Evolutionary conservation across 495 filamentous ascomycete genomes (phyloP).

Genomic region (Tuber borchii): DNA sequence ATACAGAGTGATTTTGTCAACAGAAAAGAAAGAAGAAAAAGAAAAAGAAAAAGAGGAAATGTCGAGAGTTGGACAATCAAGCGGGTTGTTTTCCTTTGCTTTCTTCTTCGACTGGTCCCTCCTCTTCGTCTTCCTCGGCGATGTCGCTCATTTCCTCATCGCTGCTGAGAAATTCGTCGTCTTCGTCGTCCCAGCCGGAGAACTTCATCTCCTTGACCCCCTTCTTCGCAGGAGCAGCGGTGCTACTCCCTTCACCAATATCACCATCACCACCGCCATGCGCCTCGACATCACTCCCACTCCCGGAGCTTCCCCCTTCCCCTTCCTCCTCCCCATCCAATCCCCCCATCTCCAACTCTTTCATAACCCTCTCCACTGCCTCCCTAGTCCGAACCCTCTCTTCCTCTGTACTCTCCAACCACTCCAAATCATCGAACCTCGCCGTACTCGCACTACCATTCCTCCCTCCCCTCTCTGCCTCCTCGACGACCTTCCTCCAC

Average conservation of each 20-base stretch:
- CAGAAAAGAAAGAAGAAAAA: no score
- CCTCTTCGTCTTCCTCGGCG: constrained; percentile 28
- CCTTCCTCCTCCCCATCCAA: constrained; percentile 46
- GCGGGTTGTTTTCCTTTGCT: constrained; percentile 38
- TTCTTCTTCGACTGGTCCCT: constrained; percentile 21
- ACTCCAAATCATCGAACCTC: constrained; percentile 74
- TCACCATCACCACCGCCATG: constrained; percentile 41
- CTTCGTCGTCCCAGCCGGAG: constrained; percentile 77
- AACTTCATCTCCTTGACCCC: constrained; percentile 53
- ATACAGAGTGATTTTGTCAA: background rate
- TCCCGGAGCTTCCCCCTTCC: constrained; percentile 52
- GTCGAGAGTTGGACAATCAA: constrained; percentile 9
- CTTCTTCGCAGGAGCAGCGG: constrained; percentile 37
- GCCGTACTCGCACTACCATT: constrained; percentile 59
- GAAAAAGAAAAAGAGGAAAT: background rate
- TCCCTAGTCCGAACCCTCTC: constrained; percentile 73
- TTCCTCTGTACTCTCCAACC: constrained; percentile 89
- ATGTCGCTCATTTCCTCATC: constrained; percentile 50
- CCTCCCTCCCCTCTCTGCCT: constrained; percentile 64
- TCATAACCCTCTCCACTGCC: constrained; percentile 72
- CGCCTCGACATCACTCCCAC: constrained; percentile 50
- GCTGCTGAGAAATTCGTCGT: constrained; percentile 81
- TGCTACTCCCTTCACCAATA: constrained; percentile 32
- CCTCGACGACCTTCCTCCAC: constrained; percentile 78
- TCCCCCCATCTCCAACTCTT: constrained; percentile 48